A percentile compares a stretch with the other conserved stretches of the same genome.
phyloP scores from a whole-genome alignment of 2,329 filamentous ascomycete genomes.

The Alternaria triticina region DNA sequence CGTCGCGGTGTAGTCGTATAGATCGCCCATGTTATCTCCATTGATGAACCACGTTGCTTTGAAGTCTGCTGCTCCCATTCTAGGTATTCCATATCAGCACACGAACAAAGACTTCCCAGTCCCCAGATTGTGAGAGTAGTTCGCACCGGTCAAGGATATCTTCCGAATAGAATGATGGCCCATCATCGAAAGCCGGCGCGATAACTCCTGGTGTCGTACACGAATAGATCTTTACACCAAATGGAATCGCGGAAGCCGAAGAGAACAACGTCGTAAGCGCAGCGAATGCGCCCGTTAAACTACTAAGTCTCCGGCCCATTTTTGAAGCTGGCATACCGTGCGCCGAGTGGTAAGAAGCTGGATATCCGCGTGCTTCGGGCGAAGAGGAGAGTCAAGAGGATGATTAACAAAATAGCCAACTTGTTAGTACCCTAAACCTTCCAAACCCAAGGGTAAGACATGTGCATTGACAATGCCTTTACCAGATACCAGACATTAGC shows the following conservation, averaged over 20 bases:
- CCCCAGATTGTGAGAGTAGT: background rate
- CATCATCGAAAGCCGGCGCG: conserved; percentile 4
- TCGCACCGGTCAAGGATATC: background rate
- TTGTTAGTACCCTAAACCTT: background rate
- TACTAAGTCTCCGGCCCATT: background rate
- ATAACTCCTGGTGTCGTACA: conserved; percentile 2
- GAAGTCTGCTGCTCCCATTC: background rate
- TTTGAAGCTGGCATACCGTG: background rate
- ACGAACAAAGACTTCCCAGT: no score
- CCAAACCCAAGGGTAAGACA: background rate
- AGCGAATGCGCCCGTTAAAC: background rate
- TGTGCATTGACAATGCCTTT: background rate
- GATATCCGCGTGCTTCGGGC: background rate
- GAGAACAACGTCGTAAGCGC: background rate
- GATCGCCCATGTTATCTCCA: background rate
- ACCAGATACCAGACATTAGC: no score
- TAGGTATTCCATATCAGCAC: background rate
- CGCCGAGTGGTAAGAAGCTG: no score
- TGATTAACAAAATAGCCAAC: background rate
- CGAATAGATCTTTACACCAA: conserved; percentile 1
- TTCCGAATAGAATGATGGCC: background rate
- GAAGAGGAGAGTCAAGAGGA: background rate
- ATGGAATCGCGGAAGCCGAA: background rate
- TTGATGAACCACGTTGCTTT: conserved; percentile 9
- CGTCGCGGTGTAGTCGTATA: conserved; percentile 4